A percentile compares a stretch with the other conserved stretches of the same genome.
Conservation (phyloP, 2,329 filamentous ascomycete genomes). For the Alternaria sp. region DNA sequence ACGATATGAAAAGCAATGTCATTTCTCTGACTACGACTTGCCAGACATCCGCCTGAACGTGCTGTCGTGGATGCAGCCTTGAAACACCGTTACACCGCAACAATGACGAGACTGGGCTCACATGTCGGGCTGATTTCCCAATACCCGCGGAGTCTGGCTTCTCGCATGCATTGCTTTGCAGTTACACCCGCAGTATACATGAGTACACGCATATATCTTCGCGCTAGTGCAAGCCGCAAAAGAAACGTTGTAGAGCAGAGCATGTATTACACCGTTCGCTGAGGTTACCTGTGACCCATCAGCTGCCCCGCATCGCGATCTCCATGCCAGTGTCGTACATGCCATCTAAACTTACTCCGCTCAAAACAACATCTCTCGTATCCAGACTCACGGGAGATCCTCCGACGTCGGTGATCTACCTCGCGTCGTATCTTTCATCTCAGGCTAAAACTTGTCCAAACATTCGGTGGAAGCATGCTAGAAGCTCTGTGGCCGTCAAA, state of each 20-base stretch:
- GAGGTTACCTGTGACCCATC: neutral
- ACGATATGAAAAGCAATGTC: conserved; percentile 20
- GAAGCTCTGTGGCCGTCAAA: neutral
- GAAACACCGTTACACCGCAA: neutral
- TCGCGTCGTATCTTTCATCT: neutral
- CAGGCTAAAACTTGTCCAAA: neutral
- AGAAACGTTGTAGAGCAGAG: neutral
- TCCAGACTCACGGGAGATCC: neutral
- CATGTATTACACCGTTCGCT: neutral
- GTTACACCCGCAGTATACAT: neutral
- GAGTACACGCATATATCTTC: neutral
- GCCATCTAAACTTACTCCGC: neutral
- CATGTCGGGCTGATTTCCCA: neutral
- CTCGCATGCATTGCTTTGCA: neutral
- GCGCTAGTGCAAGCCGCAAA: conserved; percentile 1
- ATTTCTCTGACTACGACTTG: conserved; percentile 4
- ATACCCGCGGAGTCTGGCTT: neutral
- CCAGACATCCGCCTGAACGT: neutral
- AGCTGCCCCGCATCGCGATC: neutral
- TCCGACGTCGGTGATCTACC: neutral
- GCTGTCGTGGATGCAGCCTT: neutral
- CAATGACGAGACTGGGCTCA: neutral
- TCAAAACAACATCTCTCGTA: neutral
- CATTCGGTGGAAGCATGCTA: neutral
- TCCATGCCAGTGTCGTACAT: neutral